A percentile compares a stretch with the other conserved stretches of the same genome.
phyloP scores from a whole-genome alignment of 2,329 filamentous ascomycete species.

The Magnaporthiopsis rhizophila region DNA sequence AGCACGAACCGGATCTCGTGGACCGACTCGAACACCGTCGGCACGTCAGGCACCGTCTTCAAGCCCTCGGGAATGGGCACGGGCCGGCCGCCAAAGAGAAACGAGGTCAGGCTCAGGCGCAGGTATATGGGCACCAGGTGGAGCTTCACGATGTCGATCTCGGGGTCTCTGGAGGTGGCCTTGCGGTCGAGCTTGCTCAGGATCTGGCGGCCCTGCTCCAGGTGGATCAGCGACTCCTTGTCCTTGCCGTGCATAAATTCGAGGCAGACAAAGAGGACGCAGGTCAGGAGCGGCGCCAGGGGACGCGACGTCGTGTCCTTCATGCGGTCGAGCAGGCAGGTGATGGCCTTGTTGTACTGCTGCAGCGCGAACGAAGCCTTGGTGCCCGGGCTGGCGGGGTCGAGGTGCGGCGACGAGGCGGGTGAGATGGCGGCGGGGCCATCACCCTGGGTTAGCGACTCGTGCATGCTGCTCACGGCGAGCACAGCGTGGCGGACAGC shows the following conservation, averaged over 20 bases:
- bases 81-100: constrained; percentile 31
- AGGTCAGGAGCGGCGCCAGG: constrained; percentile 11
- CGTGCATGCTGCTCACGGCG: constrained; percentile 22
- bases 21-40: constrained; percentile 25
- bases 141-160: constrained; percentile 29
- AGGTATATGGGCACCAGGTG: constrained; percentile 36
- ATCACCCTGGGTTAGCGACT: constrained; percentile 11
- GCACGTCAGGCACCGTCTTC: constrained; percentile 18
- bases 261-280: constrained; percentile 33
- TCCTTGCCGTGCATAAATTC: constrained; percentile 46
- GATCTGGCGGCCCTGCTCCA: constrained; percentile 34
- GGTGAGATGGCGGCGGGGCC: background rate
- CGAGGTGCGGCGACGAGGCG: background rate
- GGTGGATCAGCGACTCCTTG: constrained; percentile 34
- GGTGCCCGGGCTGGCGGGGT: background rate
- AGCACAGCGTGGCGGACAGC: constrained; percentile 22
- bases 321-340: constrained; percentile 10
- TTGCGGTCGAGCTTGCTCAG: constrained; percentile 25
- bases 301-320: constrained; percentile 4
- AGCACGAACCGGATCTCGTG: constrained; percentile 23
- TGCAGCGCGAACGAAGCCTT: constrained; percentile 11
- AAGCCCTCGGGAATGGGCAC: constrained; percentile 27
- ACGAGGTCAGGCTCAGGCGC: constrained; percentile 31
- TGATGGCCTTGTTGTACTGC: constrained; percentile 14
- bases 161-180: constrained; percentile 17